phyloP scores from a whole-genome alignment of 345 rosid species.

The Eucalyptus regnans region DNA sequence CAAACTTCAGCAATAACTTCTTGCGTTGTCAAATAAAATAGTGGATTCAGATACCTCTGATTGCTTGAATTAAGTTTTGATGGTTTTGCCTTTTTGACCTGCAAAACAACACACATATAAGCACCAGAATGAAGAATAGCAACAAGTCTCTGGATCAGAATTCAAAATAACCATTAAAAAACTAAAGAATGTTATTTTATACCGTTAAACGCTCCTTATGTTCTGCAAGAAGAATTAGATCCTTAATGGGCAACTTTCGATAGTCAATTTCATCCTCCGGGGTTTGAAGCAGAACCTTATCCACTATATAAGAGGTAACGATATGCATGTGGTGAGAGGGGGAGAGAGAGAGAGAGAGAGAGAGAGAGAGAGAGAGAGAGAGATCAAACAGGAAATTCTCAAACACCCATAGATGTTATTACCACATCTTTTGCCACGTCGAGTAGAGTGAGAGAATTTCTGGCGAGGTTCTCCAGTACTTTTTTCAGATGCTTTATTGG shows the following conservation, averaged over 20 bases:
- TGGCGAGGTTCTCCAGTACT: slow-evolving; percentile 23
- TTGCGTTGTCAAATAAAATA: not conserved
- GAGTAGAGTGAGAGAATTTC: slow-evolving; percentile 73
- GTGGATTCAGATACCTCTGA: slow-evolving; percentile 29
- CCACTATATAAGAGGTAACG: slow-evolving; percentile 21
- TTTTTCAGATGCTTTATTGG: slow-evolving; percentile 17
- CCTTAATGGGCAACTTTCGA: slow-evolving; percentile 40
- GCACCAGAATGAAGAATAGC: not conserved
- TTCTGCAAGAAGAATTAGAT: slow-evolving; percentile 60
- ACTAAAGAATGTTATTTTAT: not conserved
- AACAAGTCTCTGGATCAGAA: not conserved
- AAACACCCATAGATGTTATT: not conserved
- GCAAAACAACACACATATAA: slow-evolving; percentile 1
- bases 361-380: not conserved
- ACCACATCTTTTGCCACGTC: slow-evolving; percentile 50
- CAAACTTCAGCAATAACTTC: not conserved
- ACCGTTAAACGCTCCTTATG: slow-evolving; percentile 59
- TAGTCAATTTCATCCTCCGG: slow-evolving; percentile 64
- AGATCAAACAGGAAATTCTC: not conserved
- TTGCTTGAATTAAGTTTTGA: slow-evolving; percentile 7
- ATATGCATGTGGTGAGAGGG: not conserved
- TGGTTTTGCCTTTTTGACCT: slow-evolving; percentile 55
- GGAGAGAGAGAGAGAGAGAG: not conserved
- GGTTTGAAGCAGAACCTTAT: slow-evolving; percentile 48
- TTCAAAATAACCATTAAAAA: not conserved